Evolutionary conservation across 768 basidiomycete species (phyloP).

Genomic region (Lactifluus echinatus): DNA sequence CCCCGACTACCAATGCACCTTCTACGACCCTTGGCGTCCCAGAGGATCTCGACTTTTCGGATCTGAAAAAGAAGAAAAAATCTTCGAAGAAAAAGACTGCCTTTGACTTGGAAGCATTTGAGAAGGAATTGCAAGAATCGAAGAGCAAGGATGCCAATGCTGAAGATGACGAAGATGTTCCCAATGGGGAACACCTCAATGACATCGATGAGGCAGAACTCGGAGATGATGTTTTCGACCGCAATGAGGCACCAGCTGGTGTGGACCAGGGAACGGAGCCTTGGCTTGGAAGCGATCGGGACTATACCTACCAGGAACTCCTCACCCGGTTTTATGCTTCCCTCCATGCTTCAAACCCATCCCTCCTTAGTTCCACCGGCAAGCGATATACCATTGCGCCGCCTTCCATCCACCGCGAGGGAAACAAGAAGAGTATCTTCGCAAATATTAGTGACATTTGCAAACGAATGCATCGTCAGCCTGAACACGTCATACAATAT

Average conservation of each 20-base stretch:
- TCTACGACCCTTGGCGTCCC: constrained; percentile 23
- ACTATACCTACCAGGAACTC: constrained; percentile 96
- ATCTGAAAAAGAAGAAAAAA: constrained; percentile 97
- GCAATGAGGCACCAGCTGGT: constrained; percentile 37
- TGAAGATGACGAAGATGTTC: constrained; percentile 48
- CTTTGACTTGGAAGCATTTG: constrained; percentile 87
- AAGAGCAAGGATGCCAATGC: constrained; percentile 50
- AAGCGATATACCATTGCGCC: constrained; percentile 98
- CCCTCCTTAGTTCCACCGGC: constrained; percentile 72
- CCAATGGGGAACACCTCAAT: constrained; percentile 55
- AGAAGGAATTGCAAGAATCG: constrained; percentile 77
- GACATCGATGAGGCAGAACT: constrained; percentile 75
- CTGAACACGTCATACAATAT: constrained; percentile 96
- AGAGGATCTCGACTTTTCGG: constrained; percentile 90
- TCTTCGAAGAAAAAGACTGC: constrained; percentile 79
- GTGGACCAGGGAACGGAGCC: constrained; percentile 73
- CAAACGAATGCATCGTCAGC: constrained; percentile 95
- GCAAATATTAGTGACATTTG: constrained; percentile 97
- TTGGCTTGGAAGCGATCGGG: constrained; percentile 89
- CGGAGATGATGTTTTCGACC: constrained; percentile 82
- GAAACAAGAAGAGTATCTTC: constrained; percentile 95
- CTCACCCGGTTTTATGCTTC: constrained; percentile 87
- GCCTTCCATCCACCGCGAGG: constrained; percentile 89
- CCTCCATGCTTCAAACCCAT: constrained; percentile 89
- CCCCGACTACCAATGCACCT: constrained; percentile 35